Conservation (phyloP, 2,329 filamentous ascomycete genomes). For the Clarireedia homoeocarpa region DNA sequence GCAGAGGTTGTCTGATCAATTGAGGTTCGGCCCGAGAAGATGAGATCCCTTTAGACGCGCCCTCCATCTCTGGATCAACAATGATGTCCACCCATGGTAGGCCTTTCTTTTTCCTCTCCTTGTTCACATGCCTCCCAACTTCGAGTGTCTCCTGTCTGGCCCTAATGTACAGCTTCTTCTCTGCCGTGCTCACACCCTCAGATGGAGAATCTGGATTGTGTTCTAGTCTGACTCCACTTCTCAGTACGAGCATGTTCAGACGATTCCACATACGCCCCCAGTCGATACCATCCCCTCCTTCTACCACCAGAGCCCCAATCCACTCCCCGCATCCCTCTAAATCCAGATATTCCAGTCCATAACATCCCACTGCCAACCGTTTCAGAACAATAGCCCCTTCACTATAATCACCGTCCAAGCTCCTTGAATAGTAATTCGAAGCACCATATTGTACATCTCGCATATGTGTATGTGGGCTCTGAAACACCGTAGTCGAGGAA, state of each 20-base stretch:
- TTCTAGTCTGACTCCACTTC: background rate
- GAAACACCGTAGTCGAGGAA: constrained; percentile 40
- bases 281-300: constrained; percentile 15
- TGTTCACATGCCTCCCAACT: background rate
- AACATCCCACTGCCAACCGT: constrained; percentile 45
- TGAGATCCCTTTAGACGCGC: background rate
- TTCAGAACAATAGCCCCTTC: constrained; percentile 50
- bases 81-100: constrained; percentile 1
- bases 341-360: constrained; percentile 53
- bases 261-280: constrained; percentile 23
- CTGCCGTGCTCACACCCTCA: background rate
- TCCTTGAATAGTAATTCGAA: constrained; percentile 50
- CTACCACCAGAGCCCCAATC: constrained; percentile 28
- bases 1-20: background rate
- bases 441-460: constrained; percentile 43
- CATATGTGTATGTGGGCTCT: constrained; percentile 32
- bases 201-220: background rate
- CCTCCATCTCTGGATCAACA: background rate
- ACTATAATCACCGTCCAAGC: constrained; percentile 49
- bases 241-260: constrained; percentile 9
- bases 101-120: background rate
- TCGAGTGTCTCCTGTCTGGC: background rate
- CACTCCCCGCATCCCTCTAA: constrained; percentile 52
- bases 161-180: background rate
- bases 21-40: too few relatives aligned